Conservation (phyloP, 345 rosid genomes). For the Hibiscus mutabilis region DNA sequence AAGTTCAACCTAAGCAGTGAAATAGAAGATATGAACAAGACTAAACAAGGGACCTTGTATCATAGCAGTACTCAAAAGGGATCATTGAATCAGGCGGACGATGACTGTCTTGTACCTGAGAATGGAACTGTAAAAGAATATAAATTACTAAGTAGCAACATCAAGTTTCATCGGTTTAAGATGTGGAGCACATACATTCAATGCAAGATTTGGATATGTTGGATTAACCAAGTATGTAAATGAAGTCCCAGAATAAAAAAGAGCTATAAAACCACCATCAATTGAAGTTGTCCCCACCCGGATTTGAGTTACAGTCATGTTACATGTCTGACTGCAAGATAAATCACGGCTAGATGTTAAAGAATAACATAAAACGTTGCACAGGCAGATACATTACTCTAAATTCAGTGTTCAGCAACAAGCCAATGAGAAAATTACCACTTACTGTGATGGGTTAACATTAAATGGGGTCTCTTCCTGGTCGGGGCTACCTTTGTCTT, state of each 20-base stretch:
- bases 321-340: constrained; percentile 66
- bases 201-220: constrained; percentile 41
- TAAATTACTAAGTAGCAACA: not conserved
- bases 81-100: constrained; percentile 58
- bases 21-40: constrained; percentile 1
- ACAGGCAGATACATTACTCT: not conserved
- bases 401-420: constrained; percentile 10
- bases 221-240: constrained; percentile 73
- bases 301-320: constrained; percentile 51
- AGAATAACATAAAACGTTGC: constrained; percentile 2
- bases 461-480: constrained; percentile 83
- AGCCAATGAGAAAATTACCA: constrained; percentile 36
- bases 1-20: not conserved
- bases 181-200: constrained; percentile 42
- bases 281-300: constrained; percentile 54
- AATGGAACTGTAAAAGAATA: constrained; percentile 55
- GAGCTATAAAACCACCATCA: constrained; percentile 50
- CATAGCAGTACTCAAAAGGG: constrained; percentile 75
- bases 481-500: constrained; percentile 73
- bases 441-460: constrained; percentile 64
- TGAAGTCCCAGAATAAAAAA: constrained; percentile 78
- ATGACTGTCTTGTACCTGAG: constrained; percentile 53
- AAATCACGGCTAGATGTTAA: constrained; percentile 3
- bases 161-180: not conserved
- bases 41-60: constrained; percentile 48